Base-by-base conservation (phyloP, 352 stramenopile species). In the Phytophthora fragariae region DNA sequence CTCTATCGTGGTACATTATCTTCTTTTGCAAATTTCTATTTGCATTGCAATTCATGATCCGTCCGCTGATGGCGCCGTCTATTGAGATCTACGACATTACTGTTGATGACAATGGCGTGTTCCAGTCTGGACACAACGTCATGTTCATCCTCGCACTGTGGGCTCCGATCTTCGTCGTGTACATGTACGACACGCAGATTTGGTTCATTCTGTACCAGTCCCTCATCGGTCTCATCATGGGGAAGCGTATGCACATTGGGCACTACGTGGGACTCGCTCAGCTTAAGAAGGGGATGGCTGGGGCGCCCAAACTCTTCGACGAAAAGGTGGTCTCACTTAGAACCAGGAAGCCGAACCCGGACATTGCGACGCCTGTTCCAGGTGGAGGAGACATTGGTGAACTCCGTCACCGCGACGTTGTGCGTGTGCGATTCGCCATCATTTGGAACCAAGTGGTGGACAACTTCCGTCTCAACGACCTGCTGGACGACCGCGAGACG, bases 361-460 rank as follows among this genome's bases (percentile, higher is more conserved):
- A 70, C 6, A 65, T 49, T 14, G 27, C 53, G 12, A 72, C 62
- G 14, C 68, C 63, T 46, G 75, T 68, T 2, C 35, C 57, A 8
- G 64, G 62, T 24, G 37, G 19, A 4, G 58, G 62, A 10, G 61
- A 81, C 37, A 21, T 15, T 1, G 61, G 67, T 8, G 68, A 83
- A 19, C 31, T 84, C 8, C 73, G 68, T 53, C 74, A 83, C 41
- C 71, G 72, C 19, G 86, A 93, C 55, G 83, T 88, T 44, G 75
- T 93, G 15, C 85, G 79, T 2, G 63, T 96, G 46, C 90, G 89
- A 17, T 95, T 95, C 65, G 88, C 88, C 0, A 92, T 97, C 53
- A 89, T 96, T 31, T 96, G 89, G 89, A 96, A 96, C 72, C 86
- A 96, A 73, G 83, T 94, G 50, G 86, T 96, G 27, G 92, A 89